Evolutionary conservation across 208 protist species (phyloP), one percentile per base, ranked within the genome.

Genomic region (Leishmania aethiopica): DNA sequence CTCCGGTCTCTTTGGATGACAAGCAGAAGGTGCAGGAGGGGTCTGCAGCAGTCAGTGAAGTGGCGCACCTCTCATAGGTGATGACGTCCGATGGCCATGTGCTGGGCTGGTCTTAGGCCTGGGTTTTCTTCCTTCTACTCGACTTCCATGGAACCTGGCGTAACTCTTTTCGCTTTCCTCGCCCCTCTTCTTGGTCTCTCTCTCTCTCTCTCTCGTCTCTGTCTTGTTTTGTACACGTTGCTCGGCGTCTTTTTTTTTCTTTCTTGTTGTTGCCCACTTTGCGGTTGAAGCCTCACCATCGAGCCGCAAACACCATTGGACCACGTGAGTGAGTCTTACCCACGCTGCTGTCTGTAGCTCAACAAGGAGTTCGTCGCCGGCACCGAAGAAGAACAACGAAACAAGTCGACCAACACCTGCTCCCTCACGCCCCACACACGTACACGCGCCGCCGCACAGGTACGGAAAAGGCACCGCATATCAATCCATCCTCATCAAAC

Each of bases 221-320:
- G 22, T 67, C 74, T 35, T 84, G 2, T 75, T 75, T 47, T 80
- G 5, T 28, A 25, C n/a, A 7, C 45, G 28, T 22, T 74, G 32
- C 40, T 19, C 66, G 64, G 37, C 0, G 25, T 60, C 70, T 74
- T 84, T 2, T 78, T 77, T 76, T 83, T 32, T 76, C 80, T 32
- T 25, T 72, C 8, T 49, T 55, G 17, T 10, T 57, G 10, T 11
- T 60, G 8, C 40, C 15, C 28, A 49, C 28, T 28, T 45, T 22
- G 35, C 11, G 3, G 28, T 53, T 28, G 13, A 15, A 25, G 70
- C 10, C 13, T 37, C 13, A 32, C 19, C 70, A 74, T 51, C 45
- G 45, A 28, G 42, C 35, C 11, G 28, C 70, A 55, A 37, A 53
- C 1, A 22, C 15, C 32, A 1, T 8, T 74, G 10, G 1, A 47